Evolutionary conservation across 768 basidiomycete genomes (phyloP).

Genomic region (Phlebiopsis flavidoalba): DNA sequence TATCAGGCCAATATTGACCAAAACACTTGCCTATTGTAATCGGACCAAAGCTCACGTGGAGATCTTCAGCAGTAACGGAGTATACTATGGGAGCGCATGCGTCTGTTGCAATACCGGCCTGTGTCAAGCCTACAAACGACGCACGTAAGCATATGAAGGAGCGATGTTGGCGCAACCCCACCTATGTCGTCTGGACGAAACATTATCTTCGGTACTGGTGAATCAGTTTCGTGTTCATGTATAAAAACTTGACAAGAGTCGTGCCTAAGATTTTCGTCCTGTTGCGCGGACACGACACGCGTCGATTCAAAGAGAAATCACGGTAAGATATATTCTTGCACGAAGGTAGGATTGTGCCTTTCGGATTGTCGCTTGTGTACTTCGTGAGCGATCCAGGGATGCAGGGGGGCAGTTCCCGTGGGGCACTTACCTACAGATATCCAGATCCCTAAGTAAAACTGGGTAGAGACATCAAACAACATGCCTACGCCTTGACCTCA

Average conservation of each 20-base stretch:
- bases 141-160: not conserved
- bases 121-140: constrained; percentile 60
- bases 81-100: constrained; percentile 77
- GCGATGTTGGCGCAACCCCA: constrained; percentile 28
- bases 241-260: constrained; percentile 66
- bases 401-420: not conserved
- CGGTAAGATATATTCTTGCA: constrained; percentile 88
- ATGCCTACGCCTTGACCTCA: constrained; percentile 84
- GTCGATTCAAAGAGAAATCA: constrained; percentile 71
- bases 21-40: too few relatives aligned
- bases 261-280: constrained; percentile 46
- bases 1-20: constrained; percentile 89
- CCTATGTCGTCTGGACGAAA: constrained; percentile 91
- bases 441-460: constrained; percentile 72
- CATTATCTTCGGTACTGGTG: constrained; percentile 84
- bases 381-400: not conserved
- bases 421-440: constrained; percentile 64
- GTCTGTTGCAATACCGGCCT: constrained; percentile 74
- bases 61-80: constrained; percentile 61
- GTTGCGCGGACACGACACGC: constrained; percentile 49
- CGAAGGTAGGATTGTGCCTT: constrained; percentile 61
- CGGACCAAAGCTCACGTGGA: too few relatives aligned
- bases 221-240: constrained; percentile 93
- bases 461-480: constrained; percentile 79
- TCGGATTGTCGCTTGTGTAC: constrained; percentile 44